Conservation (phyloP, 192 early-diverging fungal genomes). For the Mortierella claussenii region DNA sequence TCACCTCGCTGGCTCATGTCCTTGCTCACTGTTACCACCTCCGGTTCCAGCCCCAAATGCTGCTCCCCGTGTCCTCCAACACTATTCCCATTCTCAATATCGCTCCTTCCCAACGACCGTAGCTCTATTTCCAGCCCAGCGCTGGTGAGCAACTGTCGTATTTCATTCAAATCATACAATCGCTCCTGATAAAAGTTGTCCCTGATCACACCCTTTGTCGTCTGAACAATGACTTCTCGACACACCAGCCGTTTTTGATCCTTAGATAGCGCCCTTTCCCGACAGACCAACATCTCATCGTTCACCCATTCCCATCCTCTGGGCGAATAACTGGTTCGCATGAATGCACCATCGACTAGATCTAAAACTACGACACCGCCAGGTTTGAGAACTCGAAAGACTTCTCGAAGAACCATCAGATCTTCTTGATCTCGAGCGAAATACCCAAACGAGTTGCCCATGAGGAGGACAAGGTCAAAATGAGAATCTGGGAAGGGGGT, state of each 20-base stretch:
- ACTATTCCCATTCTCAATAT: not conserved
- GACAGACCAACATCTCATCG: conserved; percentile 70
- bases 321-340: conserved; percentile 62
- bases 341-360: conserved; percentile 68
- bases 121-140: too few species aligned
- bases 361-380: conserved; percentile 54
- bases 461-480: conserved; percentile 66
- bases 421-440: conserved; percentile 62
- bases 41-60: too few species aligned
- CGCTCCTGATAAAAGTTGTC: conserved; percentile 69
- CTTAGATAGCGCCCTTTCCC: conserved; percentile 65
- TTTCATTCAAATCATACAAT: not conserved
- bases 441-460: conserved; percentile 79
- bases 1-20: conserved; percentile 69
- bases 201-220: conserved; percentile 64
- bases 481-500: conserved; percentile 59
- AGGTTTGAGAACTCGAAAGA: conserved; percentile 60
- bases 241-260: conserved; percentile 63
- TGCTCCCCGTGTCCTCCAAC: not conserved
- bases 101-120: too few species aligned
- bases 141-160: too few species aligned
- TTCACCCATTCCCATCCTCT: conserved; percentile 76
- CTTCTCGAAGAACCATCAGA: conserved; percentile 56
- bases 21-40: too few species aligned
- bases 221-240: conserved; percentile 65